phyloP scores from a whole-genome alignment of 1,284 basidiomycete species.

The Cryptococcus sp. region DNA sequence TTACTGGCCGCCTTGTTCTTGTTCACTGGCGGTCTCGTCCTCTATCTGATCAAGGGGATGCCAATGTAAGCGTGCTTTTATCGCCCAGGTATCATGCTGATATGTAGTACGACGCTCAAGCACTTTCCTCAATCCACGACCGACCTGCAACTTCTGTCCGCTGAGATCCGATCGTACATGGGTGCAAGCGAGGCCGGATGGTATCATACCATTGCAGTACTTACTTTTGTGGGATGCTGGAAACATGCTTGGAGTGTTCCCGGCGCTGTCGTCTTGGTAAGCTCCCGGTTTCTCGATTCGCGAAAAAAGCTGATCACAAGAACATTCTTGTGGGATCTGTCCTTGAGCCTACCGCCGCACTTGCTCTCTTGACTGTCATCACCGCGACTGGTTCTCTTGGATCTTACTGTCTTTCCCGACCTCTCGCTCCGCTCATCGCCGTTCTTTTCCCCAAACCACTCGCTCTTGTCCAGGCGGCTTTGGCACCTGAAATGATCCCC shows the following conservation, averaged over 20 bases:
- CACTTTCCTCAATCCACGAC: constrained; percentile 46
- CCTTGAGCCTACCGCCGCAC: constrained; percentile 72
- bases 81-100: constrained; percentile 1
- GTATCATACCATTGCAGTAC: constrained; percentile 59
- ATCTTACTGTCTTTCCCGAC: constrained; percentile 70
- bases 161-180: constrained; percentile 48
- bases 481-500: constrained; percentile 34
- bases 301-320: constrained; percentile 46
- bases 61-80: constrained; percentile 43
- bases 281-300: constrained; percentile 28
- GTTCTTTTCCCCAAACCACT: constrained; percentile 75
- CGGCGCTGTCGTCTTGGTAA: constrained; percentile 79
- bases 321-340: constrained; percentile 85
- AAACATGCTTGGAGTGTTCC: constrained; percentile 93
- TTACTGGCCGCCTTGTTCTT: constrained; percentile 40
- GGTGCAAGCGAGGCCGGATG: constrained; percentile 35
- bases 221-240: constrained; percentile 80
- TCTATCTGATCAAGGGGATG: constrained; percentile 39
- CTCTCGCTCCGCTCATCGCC: constrained; percentile 75
- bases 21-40: constrained; percentile 36
- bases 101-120: constrained; percentile 37
- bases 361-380: constrained; percentile 69
- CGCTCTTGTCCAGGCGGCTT: constrained; percentile 56
- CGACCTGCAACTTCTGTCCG: constrained; percentile 46
- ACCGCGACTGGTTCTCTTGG: constrained; percentile 79